Evolutionary conservation across 352 stramenopile species (phyloP).

Genomic region (Pythium scleroteichum): DNA sequence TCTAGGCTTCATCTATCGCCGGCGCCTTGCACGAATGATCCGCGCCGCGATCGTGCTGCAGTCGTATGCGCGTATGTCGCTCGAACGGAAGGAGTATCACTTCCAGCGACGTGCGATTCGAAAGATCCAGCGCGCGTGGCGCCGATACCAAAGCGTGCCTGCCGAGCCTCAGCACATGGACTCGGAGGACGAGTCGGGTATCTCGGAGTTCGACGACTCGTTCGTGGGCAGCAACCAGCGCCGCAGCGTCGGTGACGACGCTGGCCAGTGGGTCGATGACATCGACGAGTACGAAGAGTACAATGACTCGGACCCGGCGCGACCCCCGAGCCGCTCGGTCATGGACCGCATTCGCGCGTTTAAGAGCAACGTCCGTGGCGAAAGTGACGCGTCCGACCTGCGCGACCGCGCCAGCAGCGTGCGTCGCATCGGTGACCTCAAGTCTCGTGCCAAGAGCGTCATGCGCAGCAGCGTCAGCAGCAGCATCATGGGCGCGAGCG

Average conservation of each 20-base stretch:
- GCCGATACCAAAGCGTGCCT: conserved; percentile 45
- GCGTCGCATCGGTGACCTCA: conserved; percentile 77
- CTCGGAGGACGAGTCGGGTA: conserved; percentile 29
- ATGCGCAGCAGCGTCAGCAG: conserved; percentile 62
- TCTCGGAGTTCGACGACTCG: conserved; percentile 46
- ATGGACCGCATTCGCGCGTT: conserved; percentile 70
- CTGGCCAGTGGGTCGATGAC: conserved; percentile 37
- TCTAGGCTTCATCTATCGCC: conserved; percentile 80
- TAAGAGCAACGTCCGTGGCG: conserved; percentile 35
- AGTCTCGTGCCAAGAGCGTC: conserved; percentile 66
- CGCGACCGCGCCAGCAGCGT: conserved; percentile 47
- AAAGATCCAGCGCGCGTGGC: conserved; percentile 74
- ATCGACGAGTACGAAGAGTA: conserved; percentile 33
- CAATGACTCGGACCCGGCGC: conserved; percentile 18
- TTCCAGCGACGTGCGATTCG: conserved; percentile 68
- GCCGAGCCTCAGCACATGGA: conserved; percentile 27
- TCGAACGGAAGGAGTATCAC: conserved; percentile 74
- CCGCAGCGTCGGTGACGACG: conserved; percentile 25
- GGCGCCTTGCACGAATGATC: conserved; percentile 64
- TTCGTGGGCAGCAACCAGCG: conserved; percentile 34
- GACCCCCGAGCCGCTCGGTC: conserved; percentile 37
- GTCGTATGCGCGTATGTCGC: conserved; percentile 74
- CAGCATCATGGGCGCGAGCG: conserved; percentile 62
- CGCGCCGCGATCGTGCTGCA: conserved; percentile 74
- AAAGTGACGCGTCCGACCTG: conserved; percentile 26